A percentile compares a stretch with the other conserved stretches of the same genome.
These are phyloP conservation scores for Exidia glandulosa DNA, from an alignment of 768 basidiomycete species.

Conservation along the genomic window DNA sequence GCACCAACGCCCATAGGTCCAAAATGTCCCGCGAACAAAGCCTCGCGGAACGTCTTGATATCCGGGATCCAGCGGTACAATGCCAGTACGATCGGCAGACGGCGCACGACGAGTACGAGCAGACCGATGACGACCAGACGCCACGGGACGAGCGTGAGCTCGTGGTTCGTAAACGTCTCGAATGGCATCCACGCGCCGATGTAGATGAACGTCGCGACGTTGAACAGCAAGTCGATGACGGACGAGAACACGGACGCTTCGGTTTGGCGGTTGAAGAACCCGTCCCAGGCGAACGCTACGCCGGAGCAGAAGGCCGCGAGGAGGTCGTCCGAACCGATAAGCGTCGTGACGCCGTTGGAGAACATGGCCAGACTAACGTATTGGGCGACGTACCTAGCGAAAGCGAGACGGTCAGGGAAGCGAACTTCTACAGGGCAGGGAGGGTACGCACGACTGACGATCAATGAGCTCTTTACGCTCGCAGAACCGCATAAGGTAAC, in stretches of 20 bases:
- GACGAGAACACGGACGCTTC: constrained; percentile 93
- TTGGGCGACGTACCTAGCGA: constrained; percentile 64
- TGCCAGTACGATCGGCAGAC: constrained; percentile 74
- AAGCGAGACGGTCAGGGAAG: neutral
- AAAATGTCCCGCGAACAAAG: constrained; percentile 91
- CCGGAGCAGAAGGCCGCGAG: constrained; percentile 93
- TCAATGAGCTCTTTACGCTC: constrained; percentile 80
- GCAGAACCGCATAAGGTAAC: constrained; percentile 90
- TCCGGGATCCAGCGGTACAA: constrained; percentile 90
- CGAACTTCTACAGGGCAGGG: neutral
- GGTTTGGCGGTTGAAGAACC: constrained; percentile 85
- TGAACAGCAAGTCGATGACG: constrained; percentile 65
- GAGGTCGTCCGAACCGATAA: constrained; percentile 88
- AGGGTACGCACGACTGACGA: constrained; percentile 47
- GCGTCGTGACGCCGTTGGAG: constrained; percentile 71
- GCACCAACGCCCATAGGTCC: constrained; percentile 85
- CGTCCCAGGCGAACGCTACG: constrained; percentile 94
- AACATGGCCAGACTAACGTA: constrained; percentile 76
- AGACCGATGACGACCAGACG: constrained; percentile 75
- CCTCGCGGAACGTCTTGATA: constrained; percentile 88
- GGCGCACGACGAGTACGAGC: constrained; percentile 67
- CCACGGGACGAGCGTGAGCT: constrained; percentile 68
- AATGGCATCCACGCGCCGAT: constrained; percentile 99
- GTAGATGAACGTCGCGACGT: constrained; percentile 63
- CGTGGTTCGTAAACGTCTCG: constrained; percentile 53